phyloP scores from a whole-genome alignment of 2,329 filamentous ascomycete species.

The Aureobasidium musti region DNA sequence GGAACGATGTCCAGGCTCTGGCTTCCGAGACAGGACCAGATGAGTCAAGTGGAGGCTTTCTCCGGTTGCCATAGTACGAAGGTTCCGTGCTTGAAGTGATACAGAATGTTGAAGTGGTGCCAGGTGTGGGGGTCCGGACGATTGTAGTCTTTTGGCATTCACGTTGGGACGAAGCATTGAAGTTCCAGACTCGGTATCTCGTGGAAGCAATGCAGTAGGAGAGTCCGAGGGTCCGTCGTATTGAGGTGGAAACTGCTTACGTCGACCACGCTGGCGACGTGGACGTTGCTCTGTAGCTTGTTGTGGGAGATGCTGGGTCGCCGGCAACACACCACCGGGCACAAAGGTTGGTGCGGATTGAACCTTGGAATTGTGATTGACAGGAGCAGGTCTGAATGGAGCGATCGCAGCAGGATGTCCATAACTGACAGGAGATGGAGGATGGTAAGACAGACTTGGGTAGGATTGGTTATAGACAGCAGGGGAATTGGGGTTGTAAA shows the following conservation, averaged over 20 bases:
- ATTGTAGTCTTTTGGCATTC: background rate
- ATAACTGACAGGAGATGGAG: background rate
- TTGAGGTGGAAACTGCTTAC: conserved; percentile 3
- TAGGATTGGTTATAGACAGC: background rate
- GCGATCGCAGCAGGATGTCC: background rate
- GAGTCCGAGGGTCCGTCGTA: background rate
- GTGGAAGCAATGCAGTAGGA: background rate
- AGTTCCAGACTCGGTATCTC: background rate
- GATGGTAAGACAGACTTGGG: background rate
- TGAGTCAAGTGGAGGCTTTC: background rate
- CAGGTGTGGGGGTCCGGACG: background rate
- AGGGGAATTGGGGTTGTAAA: background rate
- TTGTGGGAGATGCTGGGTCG: background rate
- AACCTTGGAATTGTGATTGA: background rate
- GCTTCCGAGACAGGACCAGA: background rate
- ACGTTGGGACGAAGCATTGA: background rate
- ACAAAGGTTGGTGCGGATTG: background rate
- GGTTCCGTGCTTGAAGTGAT: too few species aligned
- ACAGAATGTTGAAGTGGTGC: background rate
- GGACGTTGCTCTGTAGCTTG: background rate
- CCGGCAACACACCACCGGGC: too few species aligned
- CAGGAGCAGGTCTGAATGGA: too few species aligned
- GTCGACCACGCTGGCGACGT: background rate
- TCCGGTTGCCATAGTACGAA: background rate
- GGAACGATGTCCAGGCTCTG: conserved; percentile 3